These are phyloP conservation scores for Knoxia roxburghii DNA, from an alignment of 257 asterid genomes.

Conservation along the genomic window DNA sequence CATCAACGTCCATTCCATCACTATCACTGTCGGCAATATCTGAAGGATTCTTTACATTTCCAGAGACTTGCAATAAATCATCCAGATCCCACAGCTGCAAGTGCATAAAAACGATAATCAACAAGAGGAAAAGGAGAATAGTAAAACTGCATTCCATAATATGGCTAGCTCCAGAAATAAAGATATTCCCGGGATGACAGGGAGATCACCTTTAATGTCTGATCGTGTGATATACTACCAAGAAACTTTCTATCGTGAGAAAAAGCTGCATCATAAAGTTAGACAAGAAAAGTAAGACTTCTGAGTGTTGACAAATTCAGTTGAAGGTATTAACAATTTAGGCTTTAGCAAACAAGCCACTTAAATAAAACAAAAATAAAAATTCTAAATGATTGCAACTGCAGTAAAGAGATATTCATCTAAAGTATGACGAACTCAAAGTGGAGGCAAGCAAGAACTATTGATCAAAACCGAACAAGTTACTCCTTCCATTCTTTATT, in stretches of 20 bases:
- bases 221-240: slow-evolving; percentile 92
- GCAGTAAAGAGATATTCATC: background rate
- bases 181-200: background rate
- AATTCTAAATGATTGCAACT: background rate
- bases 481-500: no score
- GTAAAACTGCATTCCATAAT: background rate
- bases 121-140: no score
- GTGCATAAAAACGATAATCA: background rate
- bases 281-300: slow-evolving; percentile 15
- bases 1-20: slow-evolving; percentile 75
- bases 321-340: background rate
- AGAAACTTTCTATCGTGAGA: slow-evolving; percentile 83
- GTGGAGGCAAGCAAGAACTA: no score
- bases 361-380: background rate
- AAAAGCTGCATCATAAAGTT: slow-evolving; percentile 50
- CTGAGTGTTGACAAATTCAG: background rate
- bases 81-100: slow-evolving; percentile 75
- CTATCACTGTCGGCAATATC: slow-evolving; percentile 48
- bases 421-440: no score
- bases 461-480: no score
- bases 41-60: slow-evolving; percentile 29
- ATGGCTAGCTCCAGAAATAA: background rate
- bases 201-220: slow-evolving; percentile 50
- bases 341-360: no score
- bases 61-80: slow-evolving; percentile 60